Evolutionary conservation across 1,139 yeast species (phyloP), one percentile per base, ranked within the genome.

Genomic region (Taphrina pruni): DNA sequence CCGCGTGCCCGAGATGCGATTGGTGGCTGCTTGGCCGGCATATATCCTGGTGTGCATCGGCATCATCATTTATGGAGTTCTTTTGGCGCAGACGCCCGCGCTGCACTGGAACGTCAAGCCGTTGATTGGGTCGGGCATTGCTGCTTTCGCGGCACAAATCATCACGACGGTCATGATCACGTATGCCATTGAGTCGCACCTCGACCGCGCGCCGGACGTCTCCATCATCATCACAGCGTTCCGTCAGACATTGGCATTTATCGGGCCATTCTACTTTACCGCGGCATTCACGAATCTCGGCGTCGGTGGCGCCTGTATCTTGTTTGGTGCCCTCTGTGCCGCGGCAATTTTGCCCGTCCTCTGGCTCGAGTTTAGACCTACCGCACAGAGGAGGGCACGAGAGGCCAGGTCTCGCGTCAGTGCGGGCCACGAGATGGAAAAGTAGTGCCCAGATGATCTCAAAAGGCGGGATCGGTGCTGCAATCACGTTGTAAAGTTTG

Each of bases 91-190:
- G 56, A 77, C 77, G 2, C 39, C 61, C n/a, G 45, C 61, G 6
- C 45, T 65, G 39, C 72, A 74, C 36, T 77, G 79, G 79, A 70
- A 66, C 14, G 74, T 77, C 11, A 71, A 72, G 14, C 79, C 79
- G 5, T 71, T 76, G n/a, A 70, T 77, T 62, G 79, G 79, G 21
- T 72, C 75, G 21, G 77, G 76, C 8, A 71, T 77, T 48, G 77
- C 77, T 14, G 76, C 78, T 12, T 74, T 73, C 6, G 79, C 79
- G 7, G 75, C 75, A 57, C 76, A 76, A 43, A 75, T 77, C 52
- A 75, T 76, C 38, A 73, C 78, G 14, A 77, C 79, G 3, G 73
- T 74, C 38, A 60, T 75, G 46, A 73, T 74, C 48, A 73, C 78
- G 1, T 76, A 74, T 36, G 61, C 61, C 8, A 39, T 57, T n/a